Percentiles rank a stretch among this genome's conserved stretches.
Evolutionary conservation across 176 grass and related monocot species (phyloP).

Genomic region (Microstegium vimineum): DNA sequence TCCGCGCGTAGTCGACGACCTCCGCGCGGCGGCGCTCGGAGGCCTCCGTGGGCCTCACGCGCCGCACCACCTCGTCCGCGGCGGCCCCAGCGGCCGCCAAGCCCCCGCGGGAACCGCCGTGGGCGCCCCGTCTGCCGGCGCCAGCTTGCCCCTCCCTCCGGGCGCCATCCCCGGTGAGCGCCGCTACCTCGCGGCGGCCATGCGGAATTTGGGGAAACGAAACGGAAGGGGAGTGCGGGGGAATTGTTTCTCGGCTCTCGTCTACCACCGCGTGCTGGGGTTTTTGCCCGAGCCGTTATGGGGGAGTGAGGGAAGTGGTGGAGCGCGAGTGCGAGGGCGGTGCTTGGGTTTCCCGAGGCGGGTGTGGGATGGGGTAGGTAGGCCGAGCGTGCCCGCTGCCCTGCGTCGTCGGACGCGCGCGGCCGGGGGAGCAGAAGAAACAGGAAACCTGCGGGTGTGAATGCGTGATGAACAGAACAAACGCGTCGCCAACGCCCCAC

Average conservation of each 20-base stretch:
- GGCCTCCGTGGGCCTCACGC: slow-evolving; percentile 59
- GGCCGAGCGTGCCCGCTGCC: not conserved
- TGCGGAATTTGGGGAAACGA: not conserved
- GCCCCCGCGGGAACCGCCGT: not conserved
- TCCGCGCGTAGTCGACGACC: slow-evolving; percentile 49
- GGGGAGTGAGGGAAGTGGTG: not conserved
- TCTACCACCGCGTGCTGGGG: not conserved
- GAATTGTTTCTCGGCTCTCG: not conserved
- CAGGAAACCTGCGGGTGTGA: slow-evolving; percentile 26
- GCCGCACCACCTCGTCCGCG: slow-evolving; percentile 47
- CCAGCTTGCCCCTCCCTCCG: slow-evolving; percentile 3
- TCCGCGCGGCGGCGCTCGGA: slow-evolving; percentile 47
- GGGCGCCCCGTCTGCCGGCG: no score
- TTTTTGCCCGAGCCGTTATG: slow-evolving; percentile 19
- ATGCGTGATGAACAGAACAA: slow-evolving; percentile 19
- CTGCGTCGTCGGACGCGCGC: slow-evolving; percentile 24
- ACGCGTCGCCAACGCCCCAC: not conserved
- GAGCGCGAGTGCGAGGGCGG: slow-evolving; percentile 1
- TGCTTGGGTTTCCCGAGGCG: not conserved
- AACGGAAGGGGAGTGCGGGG: not conserved
- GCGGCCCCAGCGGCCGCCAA: slow-evolving; percentile 33
- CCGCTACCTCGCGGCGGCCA: not conserved
- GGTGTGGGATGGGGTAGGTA: not conserved
- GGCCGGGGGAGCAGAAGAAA: not conserved
- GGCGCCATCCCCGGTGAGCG: not conserved